Evolutionary conservation across 129 eudicot species (phyloP).

Genomic region (Flaveria bidentis): DNA sequence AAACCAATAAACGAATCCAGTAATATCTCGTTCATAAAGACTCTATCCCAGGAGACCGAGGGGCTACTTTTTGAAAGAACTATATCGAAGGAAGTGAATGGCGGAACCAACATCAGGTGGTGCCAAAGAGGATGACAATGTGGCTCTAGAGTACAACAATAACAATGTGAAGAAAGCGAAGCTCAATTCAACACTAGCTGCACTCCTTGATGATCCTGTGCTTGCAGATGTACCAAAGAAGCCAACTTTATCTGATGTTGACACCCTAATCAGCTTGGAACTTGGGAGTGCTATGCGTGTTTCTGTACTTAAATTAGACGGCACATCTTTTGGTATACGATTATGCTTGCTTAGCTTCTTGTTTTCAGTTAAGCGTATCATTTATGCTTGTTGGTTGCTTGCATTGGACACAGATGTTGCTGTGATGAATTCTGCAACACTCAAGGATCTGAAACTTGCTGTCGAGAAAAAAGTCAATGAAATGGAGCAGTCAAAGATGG

Average conservation of each 20-base stretch:
- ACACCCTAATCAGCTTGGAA: constrained; percentile 86
- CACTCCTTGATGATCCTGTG: constrained; percentile 86
- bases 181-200: constrained; percentile 67
- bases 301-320: constrained; percentile 65
- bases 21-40: too few species aligned
- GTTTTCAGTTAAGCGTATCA: constrained; percentile 28
- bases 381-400: not conserved
- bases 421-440: constrained; percentile 74
- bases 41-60: too few species aligned
- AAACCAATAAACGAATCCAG: too few species aligned
- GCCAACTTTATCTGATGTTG: constrained; percentile 76
- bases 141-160: constrained; percentile 48
- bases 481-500: constrained; percentile 87
- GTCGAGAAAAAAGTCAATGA: constrained; percentile 72
- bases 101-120: constrained; percentile 27
- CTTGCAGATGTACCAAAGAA: constrained; percentile 79
- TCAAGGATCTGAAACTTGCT: constrained; percentile 78
- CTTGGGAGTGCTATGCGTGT: constrained; percentile 98
- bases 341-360: constrained; percentile 20
- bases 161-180: constrained; percentile 65
- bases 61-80: too few species aligned
- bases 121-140: constrained; percentile 40
- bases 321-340: constrained; percentile 64
- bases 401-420: constrained; percentile 57
- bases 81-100: constrained; percentile 15